phyloP scores from a whole-genome alignment of 352 stramenopile genomes.

The Phytophthora pini region DNA sequence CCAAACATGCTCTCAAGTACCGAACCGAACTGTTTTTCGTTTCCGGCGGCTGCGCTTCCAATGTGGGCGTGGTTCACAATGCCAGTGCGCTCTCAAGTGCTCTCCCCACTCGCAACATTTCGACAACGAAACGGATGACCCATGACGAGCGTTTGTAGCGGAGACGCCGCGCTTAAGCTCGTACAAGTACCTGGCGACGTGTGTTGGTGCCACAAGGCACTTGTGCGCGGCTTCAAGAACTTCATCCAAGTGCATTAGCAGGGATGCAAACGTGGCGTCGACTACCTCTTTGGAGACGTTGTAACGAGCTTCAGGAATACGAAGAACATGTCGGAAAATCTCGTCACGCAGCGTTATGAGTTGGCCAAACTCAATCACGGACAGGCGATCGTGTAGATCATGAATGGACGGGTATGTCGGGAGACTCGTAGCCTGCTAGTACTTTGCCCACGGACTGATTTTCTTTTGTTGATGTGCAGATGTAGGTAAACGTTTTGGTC shows the following conservation, averaged over 20 bases:
- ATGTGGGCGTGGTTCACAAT: background rate
- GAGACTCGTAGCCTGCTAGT: background rate
- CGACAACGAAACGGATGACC: background rate
- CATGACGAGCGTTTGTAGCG: background rate
- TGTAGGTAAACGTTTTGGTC: background rate
- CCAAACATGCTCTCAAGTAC: constrained; percentile 5
- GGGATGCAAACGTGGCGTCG: background rate
- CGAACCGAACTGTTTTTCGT: constrained; percentile 1
- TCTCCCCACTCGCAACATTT: background rate
- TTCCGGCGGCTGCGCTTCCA: background rate
- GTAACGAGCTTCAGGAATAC: background rate
- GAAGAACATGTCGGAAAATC: background rate
- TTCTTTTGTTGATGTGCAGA: background rate
- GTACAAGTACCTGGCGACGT: background rate
- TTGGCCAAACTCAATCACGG: background rate
- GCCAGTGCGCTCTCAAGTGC: background rate
- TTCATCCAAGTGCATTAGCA: background rate
- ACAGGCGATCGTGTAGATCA: background rate
- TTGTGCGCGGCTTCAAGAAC: background rate
- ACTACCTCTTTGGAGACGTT: background rate
- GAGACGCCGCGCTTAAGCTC: background rate
- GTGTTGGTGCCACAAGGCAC: background rate
- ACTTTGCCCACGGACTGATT: background rate
- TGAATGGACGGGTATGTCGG: background rate
- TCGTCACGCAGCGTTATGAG: background rate